These are phyloP conservation scores for Penicillium pancosmium DNA, from an alignment of 495 filamentous ascomycete species.

Conservation along the genomic window DNA sequence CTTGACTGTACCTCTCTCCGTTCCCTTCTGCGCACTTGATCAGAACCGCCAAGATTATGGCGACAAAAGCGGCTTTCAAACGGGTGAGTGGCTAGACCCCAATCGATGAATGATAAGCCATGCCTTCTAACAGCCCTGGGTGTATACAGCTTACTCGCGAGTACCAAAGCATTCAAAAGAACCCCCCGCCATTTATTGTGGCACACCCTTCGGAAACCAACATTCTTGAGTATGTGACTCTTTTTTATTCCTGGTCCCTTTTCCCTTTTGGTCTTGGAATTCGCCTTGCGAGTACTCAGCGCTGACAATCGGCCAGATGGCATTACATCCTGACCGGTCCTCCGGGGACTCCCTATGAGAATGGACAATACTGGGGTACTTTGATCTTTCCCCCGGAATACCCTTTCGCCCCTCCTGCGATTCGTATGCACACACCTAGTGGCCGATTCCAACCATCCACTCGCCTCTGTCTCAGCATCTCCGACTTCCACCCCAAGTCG, in stretches of 20 bases:
- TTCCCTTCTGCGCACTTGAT: not conserved
- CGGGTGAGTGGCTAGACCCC: conserved; percentile 58
- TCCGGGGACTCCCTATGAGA: conserved; percentile 90
- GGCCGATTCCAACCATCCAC: conserved; percentile 93
- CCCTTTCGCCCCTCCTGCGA: conserved; percentile 94
- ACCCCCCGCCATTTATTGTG: conserved; percentile 89
- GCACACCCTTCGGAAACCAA: conserved; percentile 94
- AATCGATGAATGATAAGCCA: not conserved
- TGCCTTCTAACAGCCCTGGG: conserved; percentile 17
- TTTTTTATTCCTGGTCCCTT: conserved; percentile 8
- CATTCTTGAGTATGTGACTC: conserved; percentile 75
- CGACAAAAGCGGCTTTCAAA: conserved; percentile 80
- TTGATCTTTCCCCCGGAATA: conserved; percentile 95
- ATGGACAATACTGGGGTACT: conserved; percentile 98
- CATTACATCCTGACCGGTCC: conserved; percentile 98
- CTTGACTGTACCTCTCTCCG: not conserved
- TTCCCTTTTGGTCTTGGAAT: not conserved
- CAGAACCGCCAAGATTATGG: conserved; percentile 55
- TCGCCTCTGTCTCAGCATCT: conserved; percentile 91
- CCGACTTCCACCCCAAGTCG: conserved; percentile 94
- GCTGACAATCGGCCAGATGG: conserved; percentile 63
- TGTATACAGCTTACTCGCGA: conserved; percentile 78
- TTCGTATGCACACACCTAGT: conserved; percentile 97
- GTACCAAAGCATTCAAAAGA: conserved; percentile 89
- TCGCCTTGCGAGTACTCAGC: not conserved